A percentile compares a stretch with the other conserved stretches of the same genome.
These are phyloP conservation scores for Sclerotinia minor DNA, from an alignment of 2,329 filamentous ascomycete species.

Conservation along the genomic window DNA sequence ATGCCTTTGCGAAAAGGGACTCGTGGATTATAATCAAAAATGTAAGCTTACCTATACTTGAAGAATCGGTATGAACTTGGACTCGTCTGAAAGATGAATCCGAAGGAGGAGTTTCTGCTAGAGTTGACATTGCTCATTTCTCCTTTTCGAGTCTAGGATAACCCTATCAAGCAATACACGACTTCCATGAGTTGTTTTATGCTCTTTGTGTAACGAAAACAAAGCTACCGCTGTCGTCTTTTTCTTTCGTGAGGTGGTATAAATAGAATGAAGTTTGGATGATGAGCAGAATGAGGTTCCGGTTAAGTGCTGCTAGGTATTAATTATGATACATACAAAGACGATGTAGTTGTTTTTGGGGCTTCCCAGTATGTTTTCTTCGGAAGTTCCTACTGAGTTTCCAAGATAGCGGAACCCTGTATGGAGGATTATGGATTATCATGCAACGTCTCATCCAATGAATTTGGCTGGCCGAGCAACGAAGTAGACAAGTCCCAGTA, in stretches of 20 bases:
- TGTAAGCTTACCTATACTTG: constrained; percentile 28
- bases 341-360: neutral
- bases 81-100: constrained; percentile 25
- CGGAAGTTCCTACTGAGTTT: neutral
- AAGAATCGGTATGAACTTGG: constrained; percentile 29
- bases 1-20: constrained; percentile 12
- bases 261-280: neutral
- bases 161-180: constrained; percentile 20
- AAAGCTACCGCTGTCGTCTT: neutral
- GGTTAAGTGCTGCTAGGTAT: neutral
- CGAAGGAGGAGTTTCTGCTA: constrained; percentile 26
- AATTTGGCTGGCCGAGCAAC: constrained; percentile 18
- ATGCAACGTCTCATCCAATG: constrained; percentile 1
- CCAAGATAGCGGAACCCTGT: neutral
- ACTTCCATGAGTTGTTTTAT: constrained; percentile 22
- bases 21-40: constrained; percentile 12
- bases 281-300: neutral
- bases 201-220: constrained; percentile 21
- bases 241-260: neutral
- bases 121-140: constrained; percentile 34
- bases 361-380: neutral
- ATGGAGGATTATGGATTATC: neutral
- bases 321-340: neutral
- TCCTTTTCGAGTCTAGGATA: constrained; percentile 27
- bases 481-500: neutral